These are phyloP conservation scores for Fusarium sp. DNA, from an alignment of 2,329 filamentous ascomycete genomes.

Conservation along the genomic window DNA sequence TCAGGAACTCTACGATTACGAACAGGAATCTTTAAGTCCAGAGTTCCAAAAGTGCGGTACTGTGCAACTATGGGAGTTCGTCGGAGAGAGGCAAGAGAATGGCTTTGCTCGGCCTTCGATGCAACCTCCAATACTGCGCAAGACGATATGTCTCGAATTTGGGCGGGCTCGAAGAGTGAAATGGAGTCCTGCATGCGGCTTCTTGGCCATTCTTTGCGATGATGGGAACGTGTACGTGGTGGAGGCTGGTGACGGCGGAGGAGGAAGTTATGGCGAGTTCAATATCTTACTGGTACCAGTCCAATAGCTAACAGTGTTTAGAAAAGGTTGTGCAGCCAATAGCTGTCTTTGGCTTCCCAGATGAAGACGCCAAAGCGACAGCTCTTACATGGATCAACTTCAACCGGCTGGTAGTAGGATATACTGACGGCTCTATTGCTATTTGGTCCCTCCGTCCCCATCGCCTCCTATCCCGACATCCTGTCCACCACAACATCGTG, in stretches of 20 bases:
- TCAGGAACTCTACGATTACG: constrained; percentile 54
- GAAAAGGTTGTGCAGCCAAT: constrained; percentile 57
- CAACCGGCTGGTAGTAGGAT: constrained; percentile 64
- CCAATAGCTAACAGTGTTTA: constrained; percentile 43
- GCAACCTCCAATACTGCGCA: constrained; percentile 50
- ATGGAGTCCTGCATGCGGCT: constrained; percentile 63
- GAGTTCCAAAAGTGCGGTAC: constrained; percentile 55
- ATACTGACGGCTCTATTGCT: constrained; percentile 64
- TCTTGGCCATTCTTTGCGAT: constrained; percentile 59
- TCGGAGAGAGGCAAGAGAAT: constrained; percentile 42
- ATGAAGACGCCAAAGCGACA: constrained; percentile 61
- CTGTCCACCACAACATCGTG: constrained; percentile 63
- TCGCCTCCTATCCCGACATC: constrained; percentile 59
- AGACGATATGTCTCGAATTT: constrained; percentile 59
- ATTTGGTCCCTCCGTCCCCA: constrained; percentile 65
- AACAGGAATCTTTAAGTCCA: constrained; percentile 49
- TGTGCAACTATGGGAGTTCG: constrained; percentile 64
- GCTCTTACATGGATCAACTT: constrained; percentile 64
- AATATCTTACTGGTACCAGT: background rate
- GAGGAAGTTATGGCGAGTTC: constrained; percentile 53
- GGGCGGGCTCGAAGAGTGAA: constrained; percentile 60
- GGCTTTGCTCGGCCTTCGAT: constrained; percentile 49
- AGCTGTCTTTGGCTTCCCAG: constrained; percentile 54
- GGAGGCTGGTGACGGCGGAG: constrained; percentile 48
- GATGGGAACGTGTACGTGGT: constrained; percentile 62